Percentiles rank a stretch among this genome's conserved stretches.
phyloP scores from a whole-genome alignment of 2,329 filamentous ascomycete species.

The Penicillium hesseltinei region DNA sequence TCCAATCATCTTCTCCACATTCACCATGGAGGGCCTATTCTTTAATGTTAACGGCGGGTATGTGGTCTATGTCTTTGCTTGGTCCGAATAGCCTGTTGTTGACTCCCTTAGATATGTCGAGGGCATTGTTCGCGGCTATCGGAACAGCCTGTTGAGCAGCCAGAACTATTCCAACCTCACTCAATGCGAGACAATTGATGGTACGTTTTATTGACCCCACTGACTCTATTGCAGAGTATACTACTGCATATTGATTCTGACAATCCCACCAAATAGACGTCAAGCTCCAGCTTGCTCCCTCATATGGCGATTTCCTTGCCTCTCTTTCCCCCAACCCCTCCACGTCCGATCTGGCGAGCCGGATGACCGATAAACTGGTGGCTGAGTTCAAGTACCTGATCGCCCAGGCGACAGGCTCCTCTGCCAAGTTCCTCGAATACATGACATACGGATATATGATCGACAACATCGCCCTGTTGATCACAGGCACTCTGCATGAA shows the following conservation, averaged over 20 bases:
- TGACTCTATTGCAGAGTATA: not conserved
- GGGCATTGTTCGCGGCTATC: conserved; percentile 94
- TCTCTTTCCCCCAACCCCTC: conserved; percentile 94
- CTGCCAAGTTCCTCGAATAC: conserved; percentile 96
- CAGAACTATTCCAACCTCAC: conserved; percentile 93
- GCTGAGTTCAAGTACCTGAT: conserved; percentile 96
- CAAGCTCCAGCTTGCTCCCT: conserved; percentile 93
- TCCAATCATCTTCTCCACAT: conserved; percentile 18
- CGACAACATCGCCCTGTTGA: conserved; percentile 95
- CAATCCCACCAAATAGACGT: conserved; percentile 62
- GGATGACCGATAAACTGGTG: conserved; percentile 97
- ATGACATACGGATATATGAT: conserved; percentile 99
- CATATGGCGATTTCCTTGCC: conserved; percentile 95
- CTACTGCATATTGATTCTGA: conserved; percentile 3
- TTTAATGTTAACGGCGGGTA: conserved; percentile 95
- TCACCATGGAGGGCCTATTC: conserved; percentile 80
- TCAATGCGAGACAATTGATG: conserved; percentile 97
- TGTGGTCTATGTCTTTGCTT: conserved; percentile 26
- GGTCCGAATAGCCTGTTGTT: not conserved
- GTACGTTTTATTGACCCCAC: conserved; percentile 45
- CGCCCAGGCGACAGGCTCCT: conserved; percentile 85
- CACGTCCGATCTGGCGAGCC: conserved; percentile 88
- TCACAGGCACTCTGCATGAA: conserved; percentile 96
- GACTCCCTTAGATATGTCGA: conserved; percentile 74
- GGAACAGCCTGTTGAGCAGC: conserved; percentile 85